Percentiles rank a stretch among this genome's conserved stretches.
Evolutionary conservation across 805 yeast genomes (phyloP).

Genomic region (Debaryomyces tyrocola): DNA sequence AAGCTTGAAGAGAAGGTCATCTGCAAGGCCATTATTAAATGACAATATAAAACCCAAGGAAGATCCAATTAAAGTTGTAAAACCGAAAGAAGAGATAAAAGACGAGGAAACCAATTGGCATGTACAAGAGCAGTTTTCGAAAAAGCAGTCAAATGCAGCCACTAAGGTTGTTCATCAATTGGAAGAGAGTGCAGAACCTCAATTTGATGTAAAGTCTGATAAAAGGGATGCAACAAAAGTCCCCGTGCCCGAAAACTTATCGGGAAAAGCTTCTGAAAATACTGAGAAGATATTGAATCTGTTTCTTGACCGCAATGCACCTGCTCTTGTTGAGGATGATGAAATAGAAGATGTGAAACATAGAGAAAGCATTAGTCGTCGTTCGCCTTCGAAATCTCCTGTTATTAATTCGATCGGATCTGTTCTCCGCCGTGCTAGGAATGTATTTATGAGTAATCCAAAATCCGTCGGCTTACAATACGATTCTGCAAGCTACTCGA

Average conservation of each 20-base stretch:
- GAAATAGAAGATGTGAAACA: neutral
- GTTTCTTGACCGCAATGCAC: neutral
- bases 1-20: conserved; percentile 4
- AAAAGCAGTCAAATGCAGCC: neutral
- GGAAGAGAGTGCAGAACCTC: neutral
- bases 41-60: neutral
- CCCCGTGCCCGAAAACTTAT: neutral
- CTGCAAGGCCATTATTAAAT: neutral
- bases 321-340: neutral
- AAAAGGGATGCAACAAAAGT: neutral
- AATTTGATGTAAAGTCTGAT: neutral
- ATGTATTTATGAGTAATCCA: conserved; percentile 5
- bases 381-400: conserved; percentile 1
- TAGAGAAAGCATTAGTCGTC: neutral
- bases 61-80: neutral
- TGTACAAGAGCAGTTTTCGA: neutral
- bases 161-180: neutral
- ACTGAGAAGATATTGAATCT: neutral
- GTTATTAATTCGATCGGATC: conserved; percentile 3
- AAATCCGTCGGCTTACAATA: conserved; percentile 3
- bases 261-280: neutral
- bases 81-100: neutral
- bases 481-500: neutral
- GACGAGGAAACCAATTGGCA: too few relatives aligned
- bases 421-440: conserved; percentile 12